Base-by-base conservation (phyloP, 495 filamentous ascomycete genomes). In the Pseudevernia furfuracea region DNA sequence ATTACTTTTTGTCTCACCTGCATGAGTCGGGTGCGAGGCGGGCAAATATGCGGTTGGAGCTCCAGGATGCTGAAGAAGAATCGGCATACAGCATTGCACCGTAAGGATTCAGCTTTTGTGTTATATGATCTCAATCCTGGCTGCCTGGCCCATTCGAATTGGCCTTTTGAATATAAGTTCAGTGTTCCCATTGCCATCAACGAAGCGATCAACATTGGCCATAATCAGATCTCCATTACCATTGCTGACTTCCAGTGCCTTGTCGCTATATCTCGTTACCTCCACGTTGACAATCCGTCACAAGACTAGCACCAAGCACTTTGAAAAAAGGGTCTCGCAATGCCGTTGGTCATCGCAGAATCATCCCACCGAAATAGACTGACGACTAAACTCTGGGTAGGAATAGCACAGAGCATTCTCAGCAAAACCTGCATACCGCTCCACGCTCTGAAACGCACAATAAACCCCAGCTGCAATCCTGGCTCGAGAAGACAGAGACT, bases 401-500 rank as follows among this genome's bases (percentile, higher is more conserved):
- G 21, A 23, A 48, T 25, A 48, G 44, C 44, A 48, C 19, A 48
- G 10, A 11, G 6, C 44, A 23, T 48, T n/a, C 21, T 9, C 44
- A 48, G n/a, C 44, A 48, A 48, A 0, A 5, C n/a, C 11, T 9
- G 8, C 11, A 6, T 48, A 23, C 44, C n/a, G 41, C n/a, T 23
- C 4, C 44, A 10, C 7, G 21, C 44, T 7, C n/a, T 7, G 5
- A 21, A 23, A 48, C 23, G 21, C n/a, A 5, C 21, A 9, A 19
- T 0, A 48, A 25, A 48, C 44, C 44, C n/a, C 60, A 62, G 36
- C n/a, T 62, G 32, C 46, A 55, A 55, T 30, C 38, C 23, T 62
- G 60, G 60, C 48, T 62, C 48, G 34, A 62, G n/a, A 62, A 55
- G 60, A 25, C 46, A 41, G 46, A 62, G 36, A 62, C 25, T 11